Evolutionary conservation across 345 rosid species (phyloP).

Genomic region (Hypericum androsaemum): DNA sequence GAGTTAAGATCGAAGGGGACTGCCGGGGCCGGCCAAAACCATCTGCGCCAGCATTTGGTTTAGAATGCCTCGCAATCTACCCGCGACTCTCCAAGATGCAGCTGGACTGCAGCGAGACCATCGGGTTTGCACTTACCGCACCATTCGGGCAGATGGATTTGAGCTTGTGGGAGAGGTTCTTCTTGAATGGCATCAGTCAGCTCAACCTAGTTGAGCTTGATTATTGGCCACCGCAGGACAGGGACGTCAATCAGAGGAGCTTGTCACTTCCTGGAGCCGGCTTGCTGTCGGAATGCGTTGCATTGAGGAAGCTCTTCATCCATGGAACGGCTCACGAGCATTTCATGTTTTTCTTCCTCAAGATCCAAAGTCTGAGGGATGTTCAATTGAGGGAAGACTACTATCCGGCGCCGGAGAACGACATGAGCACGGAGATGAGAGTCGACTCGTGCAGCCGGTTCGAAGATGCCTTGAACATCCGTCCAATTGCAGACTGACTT

Average conservation of each 20-base stretch:
- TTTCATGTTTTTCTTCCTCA: constrained; percentile 69
- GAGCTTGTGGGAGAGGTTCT: constrained; percentile 87
- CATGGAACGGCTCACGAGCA: constrained; percentile 93
- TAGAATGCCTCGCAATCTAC: constrained; percentile 47
- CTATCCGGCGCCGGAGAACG: constrained; percentile 91
- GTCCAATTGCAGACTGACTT: constrained; percentile 39
- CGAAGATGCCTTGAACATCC: constrained; percentile 62
- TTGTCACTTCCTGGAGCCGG: constrained; percentile 66
- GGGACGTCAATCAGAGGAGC: constrained; percentile 79
- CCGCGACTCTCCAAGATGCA: constrained; percentile 68
- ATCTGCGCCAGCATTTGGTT: constrained; percentile 42
- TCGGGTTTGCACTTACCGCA: constrained; percentile 65
- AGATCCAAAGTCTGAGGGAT: constrained; percentile 52
- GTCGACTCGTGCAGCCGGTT: constrained; percentile 70
- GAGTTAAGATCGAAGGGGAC: constrained; percentile 77
- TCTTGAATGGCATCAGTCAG: constrained; percentile 51
- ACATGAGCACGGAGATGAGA: constrained; percentile 87
- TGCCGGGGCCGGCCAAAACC: constrained; percentile 48
- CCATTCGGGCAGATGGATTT: constrained; percentile 77
- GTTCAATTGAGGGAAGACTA: constrained; percentile 85
- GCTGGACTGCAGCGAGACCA: constrained; percentile 60
- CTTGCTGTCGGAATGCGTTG: constrained; percentile 43
- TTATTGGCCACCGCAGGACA: constrained; percentile 91
- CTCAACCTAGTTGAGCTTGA: constrained; percentile 59
- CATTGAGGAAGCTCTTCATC: constrained; percentile 76